A percentile compares a stretch with the other conserved stretches of the same genome.
Evolutionary conservation across 345 rosid species (phyloP).

Genomic region (Acer negundo): DNA sequence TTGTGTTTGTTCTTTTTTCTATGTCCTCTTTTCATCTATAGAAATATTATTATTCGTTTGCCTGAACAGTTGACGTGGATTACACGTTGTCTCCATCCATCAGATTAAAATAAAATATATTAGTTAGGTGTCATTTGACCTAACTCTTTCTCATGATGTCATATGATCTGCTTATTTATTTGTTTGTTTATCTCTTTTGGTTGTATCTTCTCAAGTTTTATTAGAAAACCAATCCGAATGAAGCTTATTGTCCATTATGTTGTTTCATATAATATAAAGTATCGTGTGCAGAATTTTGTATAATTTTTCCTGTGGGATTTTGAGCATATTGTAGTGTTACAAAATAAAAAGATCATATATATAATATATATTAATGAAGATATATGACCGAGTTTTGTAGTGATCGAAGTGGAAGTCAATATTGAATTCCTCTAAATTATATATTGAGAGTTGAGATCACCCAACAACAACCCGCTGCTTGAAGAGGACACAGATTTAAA

Average conservation of each 20-base stretch:
- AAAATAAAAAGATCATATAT: no score
- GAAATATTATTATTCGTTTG: conserved; percentile 17
- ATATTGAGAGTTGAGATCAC: conserved; percentile 3
- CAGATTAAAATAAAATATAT: neutral
- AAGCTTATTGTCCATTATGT: neutral
- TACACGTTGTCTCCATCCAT: conserved; percentile 30
- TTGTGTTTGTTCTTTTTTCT: conserved; percentile 23
- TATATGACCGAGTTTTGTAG: no score
- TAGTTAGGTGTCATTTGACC: conserved; percentile 46
- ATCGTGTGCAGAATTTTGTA: no score
- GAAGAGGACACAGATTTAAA: conserved; percentile 8
- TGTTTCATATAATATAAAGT: no score
- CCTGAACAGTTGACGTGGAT: conserved; percentile 35
- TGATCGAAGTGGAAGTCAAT: neutral
- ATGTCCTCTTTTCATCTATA: conserved; percentile 19
- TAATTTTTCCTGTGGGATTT: no score
- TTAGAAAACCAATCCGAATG: conserved; percentile 17
- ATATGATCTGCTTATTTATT: neutral
- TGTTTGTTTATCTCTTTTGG: conserved; percentile 23
- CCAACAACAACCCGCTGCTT: conserved; percentile 11
- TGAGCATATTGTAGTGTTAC: no score
- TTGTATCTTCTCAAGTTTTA: conserved; percentile 14
- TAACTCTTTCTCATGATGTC: conserved; percentile 20
- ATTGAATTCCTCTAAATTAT: neutral
- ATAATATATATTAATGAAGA: no score